Evolutionary conservation across 257 asterid species (phyloP), one percentile per base, ranked within the genome.

Genomic region (Penstemon eatonii): DNA sequence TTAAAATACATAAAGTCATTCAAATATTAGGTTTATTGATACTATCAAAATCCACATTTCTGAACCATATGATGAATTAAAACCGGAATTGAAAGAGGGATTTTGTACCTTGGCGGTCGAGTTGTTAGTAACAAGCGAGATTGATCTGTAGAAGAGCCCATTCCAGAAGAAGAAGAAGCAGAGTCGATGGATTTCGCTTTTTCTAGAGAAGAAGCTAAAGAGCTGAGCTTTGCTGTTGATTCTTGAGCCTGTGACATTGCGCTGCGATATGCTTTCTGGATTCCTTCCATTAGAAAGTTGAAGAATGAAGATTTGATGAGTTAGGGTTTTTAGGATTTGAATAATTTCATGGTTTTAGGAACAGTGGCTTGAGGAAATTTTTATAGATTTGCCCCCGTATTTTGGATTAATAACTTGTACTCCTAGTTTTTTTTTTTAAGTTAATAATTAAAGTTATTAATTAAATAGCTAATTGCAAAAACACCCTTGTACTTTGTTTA

Each of bases 101-200:
- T n/a, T 55, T 5, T 43, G 19, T 18, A 90, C 96, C 85, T 76
- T 41, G 91, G 74, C 5, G 87, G 78, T 43, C 85, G 84, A 68
- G 80, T 25, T 25, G 33, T 63, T 66, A 86, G 80, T 66, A 87
- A 36, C 71, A 79, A 65, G 25, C 73, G 74, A 62, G 95, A 76
- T 13, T 83, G 85, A 39, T 78, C 82, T 5, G 85, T 39, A 3
- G 87, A 74, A 6, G 89, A 71, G 40, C 81, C 79, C 45, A 63
- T 56, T 69, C 69, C 76, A 70, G 87, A 75, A 56, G 66, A 71
- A 0, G 71, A 53, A 8, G 61, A 63, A 8, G 76, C 25, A 12
- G 70, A 7, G 57, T 77, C 76, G 51, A 74, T 36, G 19, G 87
- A 46, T 47, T 75, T 81, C 0, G 87, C 63, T 59, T 85, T 89